These are phyloP conservation scores for Tuber magnatum DNA, from an alignment of 495 filamentous ascomycete species.

Conservation along the genomic window DNA sequence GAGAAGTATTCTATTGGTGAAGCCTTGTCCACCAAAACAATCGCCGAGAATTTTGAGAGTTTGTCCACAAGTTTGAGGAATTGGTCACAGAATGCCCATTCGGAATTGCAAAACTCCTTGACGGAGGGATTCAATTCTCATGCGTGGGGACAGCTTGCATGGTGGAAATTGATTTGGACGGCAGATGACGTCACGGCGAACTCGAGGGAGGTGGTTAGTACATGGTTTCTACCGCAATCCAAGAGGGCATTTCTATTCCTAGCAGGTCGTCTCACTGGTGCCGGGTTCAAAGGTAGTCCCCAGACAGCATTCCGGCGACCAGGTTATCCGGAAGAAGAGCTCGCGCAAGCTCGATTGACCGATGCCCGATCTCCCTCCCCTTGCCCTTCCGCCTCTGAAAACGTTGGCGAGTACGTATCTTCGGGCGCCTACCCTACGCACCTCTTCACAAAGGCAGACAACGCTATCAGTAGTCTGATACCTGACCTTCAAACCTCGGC, in stretches of 20 bases:
- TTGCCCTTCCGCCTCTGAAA: background rate
- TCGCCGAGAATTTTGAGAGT: conserved; percentile 29
- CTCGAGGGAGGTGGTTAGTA: conserved; percentile 64
- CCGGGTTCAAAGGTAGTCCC: conserved; percentile 46
- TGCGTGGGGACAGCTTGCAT: conserved; percentile 67
- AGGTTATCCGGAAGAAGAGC: conserved; percentile 13
- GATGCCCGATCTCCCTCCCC: background rate
- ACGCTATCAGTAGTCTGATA: conserved; percentile 57
- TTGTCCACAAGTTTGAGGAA: conserved; percentile 54
- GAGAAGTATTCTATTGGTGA: background rate
- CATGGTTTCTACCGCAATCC: conserved; percentile 63
- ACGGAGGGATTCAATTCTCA: conserved; percentile 62
- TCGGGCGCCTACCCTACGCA: conserved; percentile 7
- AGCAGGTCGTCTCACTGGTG: conserved; percentile 69
- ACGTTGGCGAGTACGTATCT: background rate
- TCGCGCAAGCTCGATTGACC: conserved; percentile 13
- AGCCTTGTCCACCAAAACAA: background rate
- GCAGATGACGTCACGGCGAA: conserved; percentile 85
- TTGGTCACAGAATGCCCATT: conserved; percentile 75
- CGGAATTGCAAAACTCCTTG: conserved; percentile 71
- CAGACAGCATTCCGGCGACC: conserved; percentile 16
- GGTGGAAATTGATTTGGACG: conserved; percentile 95
- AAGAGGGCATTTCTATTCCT: conserved; percentile 72
- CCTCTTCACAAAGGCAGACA: conserved; percentile 17
- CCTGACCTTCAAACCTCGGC: conserved; percentile 72